Evolutionary conservation across 139 green algal genomes (phyloP).

Genomic region (Penium margaritaceum): DNA sequence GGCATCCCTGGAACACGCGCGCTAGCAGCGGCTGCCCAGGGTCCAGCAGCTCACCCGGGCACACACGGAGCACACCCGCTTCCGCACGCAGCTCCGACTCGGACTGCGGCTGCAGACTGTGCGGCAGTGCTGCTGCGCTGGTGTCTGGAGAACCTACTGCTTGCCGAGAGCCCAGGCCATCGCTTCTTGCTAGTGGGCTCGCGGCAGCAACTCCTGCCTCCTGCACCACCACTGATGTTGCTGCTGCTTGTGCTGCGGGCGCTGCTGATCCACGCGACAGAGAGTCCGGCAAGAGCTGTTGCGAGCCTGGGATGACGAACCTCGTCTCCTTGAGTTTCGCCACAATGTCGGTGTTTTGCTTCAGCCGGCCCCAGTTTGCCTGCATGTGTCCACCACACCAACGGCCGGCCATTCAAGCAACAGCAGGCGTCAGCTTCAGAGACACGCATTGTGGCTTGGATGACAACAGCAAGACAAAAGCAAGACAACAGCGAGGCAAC

Average conservation of each 20-base stretch:
- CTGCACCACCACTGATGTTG: not conserved
- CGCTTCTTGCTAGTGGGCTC: too few relatives aligned
- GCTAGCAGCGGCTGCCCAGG: constrained; percentile 51
- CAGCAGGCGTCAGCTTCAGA: too few relatives aligned
- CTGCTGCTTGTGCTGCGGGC: not conserved
- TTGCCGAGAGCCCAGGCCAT: constrained; percentile 8
- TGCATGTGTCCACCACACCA: too few relatives aligned
- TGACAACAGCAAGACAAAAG: too few relatives aligned
- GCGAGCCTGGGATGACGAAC: constrained; percentile 48
- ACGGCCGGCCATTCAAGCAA: too few relatives aligned
- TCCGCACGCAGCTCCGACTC: too few relatives aligned
- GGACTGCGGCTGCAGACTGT: too few relatives aligned
- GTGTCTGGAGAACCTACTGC: not conserved
- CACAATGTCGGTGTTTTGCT: constrained; percentile 40
- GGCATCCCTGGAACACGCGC: constrained; percentile 49
- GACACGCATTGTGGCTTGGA: too few relatives aligned
- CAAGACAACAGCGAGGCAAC: too few relatives aligned
- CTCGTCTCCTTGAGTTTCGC: constrained; percentile 42
- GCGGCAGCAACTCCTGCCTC: not conserved
- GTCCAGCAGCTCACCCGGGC: constrained; percentile 58
- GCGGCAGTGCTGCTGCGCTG: not conserved
- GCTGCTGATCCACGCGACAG: too few relatives aligned
- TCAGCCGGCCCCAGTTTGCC: constrained; percentile 20
- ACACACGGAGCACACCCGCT: too few relatives aligned
- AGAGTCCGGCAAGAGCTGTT: not conserved